A percentile compares a stretch with the other conserved stretches of the same genome.
Evolutionary conservation across 768 basidiomycete species (phyloP).

Genomic region (Gelatoporia subvermispora): DNA sequence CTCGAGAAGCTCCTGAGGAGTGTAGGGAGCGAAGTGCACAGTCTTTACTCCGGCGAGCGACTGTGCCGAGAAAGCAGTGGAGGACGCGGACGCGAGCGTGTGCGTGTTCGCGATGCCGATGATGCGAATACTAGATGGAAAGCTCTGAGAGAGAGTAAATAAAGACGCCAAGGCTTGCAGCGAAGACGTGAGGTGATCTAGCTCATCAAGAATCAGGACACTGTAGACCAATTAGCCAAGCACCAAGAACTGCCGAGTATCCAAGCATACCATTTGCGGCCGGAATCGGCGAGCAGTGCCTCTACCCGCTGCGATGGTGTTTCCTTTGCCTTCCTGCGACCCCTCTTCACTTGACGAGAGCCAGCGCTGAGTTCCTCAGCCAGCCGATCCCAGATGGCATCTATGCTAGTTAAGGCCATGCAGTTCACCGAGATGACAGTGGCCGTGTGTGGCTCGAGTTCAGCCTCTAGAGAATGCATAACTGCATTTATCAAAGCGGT

Average conservation of each 20-base stretch:
- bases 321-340: slow-evolving; percentile 39
- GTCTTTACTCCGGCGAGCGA: slow-evolving; percentile 42
- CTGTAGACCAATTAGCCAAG: slow-evolving; percentile 28
- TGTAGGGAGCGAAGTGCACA: slow-evolving; percentile 80
- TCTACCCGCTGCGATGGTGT: slow-evolving; percentile 34
- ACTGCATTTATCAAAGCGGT: slow-evolving; percentile 77
- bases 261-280: neutral
- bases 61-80: slow-evolving; percentile 31
- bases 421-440: slow-evolving; percentile 58
- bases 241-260: too few species aligned
- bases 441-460: slow-evolving; percentile 36
- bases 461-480: slow-evolving; percentile 35
- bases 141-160: slow-evolving; percentile 60
- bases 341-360: slow-evolving; percentile 33
- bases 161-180: slow-evolving; percentile 54
- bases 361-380: slow-evolving; percentile 45
- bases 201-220: slow-evolving; percentile 78
- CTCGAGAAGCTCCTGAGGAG: slow-evolving; percentile 60
- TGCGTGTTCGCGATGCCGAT: slow-evolving; percentile 90
- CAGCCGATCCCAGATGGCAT: slow-evolving; percentile 67
- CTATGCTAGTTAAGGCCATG: slow-evolving; percentile 67
- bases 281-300: neutral
- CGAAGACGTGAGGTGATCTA: slow-evolving; percentile 74
- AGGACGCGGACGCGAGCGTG: slow-evolving; percentile 59
- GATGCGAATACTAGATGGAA: slow-evolving; percentile 52